phyloP scores from a whole-genome alignment of 352 stramenopile genomes.

The Phytophthora litchii region DNA sequence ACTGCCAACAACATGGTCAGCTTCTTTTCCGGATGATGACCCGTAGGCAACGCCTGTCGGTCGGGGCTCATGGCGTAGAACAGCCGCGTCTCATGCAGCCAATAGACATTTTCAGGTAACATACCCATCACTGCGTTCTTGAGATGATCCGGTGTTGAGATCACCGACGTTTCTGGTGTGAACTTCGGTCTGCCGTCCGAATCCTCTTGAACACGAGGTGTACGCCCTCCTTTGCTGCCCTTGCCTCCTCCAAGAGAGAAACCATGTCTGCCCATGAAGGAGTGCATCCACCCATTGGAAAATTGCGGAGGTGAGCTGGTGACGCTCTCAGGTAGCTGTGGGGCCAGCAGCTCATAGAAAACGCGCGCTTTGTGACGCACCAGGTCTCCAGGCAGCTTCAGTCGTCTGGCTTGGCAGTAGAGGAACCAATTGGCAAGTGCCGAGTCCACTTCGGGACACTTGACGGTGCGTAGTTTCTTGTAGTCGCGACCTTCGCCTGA shows the following conservation, averaged over 20 bases:
- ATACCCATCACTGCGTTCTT: slow-evolving; percentile 50
- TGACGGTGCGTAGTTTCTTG: slow-evolving; percentile 80
- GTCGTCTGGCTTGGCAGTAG: slow-evolving; percentile 64
- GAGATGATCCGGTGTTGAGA: slow-evolving; percentile 53
- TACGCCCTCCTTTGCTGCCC: slow-evolving; percentile 23
- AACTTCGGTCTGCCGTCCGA: slow-evolving; percentile 35
- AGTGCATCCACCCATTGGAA: slow-evolving; percentile 89
- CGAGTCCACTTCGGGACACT: slow-evolving; percentile 77
- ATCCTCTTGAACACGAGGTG: slow-evolving; percentile 24
- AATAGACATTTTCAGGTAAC: slow-evolving; percentile 69
- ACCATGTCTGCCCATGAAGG: slow-evolving; percentile 77
- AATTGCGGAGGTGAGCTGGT: slow-evolving; percentile 66
- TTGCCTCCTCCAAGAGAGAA: slow-evolving; percentile 50
- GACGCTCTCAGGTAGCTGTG: slow-evolving; percentile 38
- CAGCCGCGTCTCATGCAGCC: slow-evolving; percentile 75
- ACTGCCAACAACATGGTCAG: slow-evolving; percentile 68
- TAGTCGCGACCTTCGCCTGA: slow-evolving; percentile 72
- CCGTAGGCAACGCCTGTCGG: slow-evolving; percentile 24
- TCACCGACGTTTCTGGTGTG: slow-evolving; percentile 41
- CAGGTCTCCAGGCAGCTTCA: slow-evolving; percentile 71
- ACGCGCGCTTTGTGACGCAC: slow-evolving; percentile 75
- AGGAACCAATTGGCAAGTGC: slow-evolving; percentile 86
- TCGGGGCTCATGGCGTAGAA: slow-evolving; percentile 54
- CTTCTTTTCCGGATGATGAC: slow-evolving; percentile 44
- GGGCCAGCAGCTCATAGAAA: slow-evolving; percentile 69